These are phyloP conservation scores for Astragalus membranaceus DNA, from an alignment of 306 rosid genomes.

Conservation along the genomic window DNA sequence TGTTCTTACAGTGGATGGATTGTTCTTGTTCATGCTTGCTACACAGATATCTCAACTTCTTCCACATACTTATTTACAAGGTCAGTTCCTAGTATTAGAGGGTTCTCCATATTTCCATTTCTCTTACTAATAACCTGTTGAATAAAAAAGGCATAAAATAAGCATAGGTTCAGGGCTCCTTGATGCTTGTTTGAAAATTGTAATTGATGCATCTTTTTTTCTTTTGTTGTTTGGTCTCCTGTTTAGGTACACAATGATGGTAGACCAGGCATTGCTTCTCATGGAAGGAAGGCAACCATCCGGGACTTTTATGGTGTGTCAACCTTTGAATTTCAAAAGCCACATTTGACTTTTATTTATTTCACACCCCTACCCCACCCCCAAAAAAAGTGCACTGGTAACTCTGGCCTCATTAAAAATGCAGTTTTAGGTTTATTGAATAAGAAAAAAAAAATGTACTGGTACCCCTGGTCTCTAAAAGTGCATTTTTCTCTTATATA, in stretches of 20 bases:
- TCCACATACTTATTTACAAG: conserved; percentile 78
- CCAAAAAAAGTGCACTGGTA: too few relatives aligned
- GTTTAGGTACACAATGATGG: conserved; percentile 71
- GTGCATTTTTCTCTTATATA: too few relatives aligned
- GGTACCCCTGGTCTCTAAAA: too few relatives aligned
- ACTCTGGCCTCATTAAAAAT: too few relatives aligned
- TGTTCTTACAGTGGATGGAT: conserved; percentile 83
- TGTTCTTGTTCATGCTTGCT: conserved; percentile 71
- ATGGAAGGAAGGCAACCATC: conserved; percentile 87
- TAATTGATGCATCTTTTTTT: neutral
- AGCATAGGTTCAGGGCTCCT: neutral
- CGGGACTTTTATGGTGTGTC: conserved; percentile 78
- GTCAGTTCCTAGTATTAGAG: too few relatives aligned
- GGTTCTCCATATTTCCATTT: too few relatives aligned
- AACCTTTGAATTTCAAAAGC: conserved; percentile 11
- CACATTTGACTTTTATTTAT: neutral
- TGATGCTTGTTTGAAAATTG: neutral
- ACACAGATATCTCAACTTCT: conserved; percentile 63
- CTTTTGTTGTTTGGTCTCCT: neutral
- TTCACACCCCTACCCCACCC: too few relatives aligned
- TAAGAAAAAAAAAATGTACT: too few relatives aligned
- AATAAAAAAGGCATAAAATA: neutral
- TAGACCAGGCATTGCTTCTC: conserved; percentile 50
- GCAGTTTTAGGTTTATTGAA: too few relatives aligned
- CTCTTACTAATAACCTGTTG: too few relatives aligned